Conservation (phyloP, 495 filamentous ascomycete genomes). For the Aspergillus kassunensis region DNA sequence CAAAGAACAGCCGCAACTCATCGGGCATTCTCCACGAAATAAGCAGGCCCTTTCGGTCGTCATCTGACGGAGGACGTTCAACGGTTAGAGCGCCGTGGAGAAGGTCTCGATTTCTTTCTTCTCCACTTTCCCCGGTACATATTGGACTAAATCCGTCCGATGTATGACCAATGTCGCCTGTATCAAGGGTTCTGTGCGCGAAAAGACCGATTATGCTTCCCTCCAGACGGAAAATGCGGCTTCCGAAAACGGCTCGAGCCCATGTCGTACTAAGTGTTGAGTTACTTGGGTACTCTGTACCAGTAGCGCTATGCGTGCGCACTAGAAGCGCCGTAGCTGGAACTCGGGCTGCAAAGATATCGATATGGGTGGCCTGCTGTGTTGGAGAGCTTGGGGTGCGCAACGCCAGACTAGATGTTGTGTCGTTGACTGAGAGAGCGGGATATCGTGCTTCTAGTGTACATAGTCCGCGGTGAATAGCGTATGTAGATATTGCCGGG, state of each 20-base stretch:
- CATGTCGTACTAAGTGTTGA: constrained; percentile 23
- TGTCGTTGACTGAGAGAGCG: constrained; percentile 5
- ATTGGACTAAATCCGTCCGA: neutral
- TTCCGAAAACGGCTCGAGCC: constrained; percentile 24
- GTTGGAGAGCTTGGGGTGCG: constrained; percentile 16
- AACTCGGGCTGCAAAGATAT: constrained; percentile 30
- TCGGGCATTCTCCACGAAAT: constrained; percentile 25
- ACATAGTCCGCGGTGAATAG: constrained; percentile 23
- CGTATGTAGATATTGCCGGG: constrained; percentile 18
- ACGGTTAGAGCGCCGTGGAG: constrained; percentile 22
- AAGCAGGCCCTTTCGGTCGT: constrained; percentile 20
- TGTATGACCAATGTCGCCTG: constrained; percentile 22
- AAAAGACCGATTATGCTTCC: constrained; percentile 22
- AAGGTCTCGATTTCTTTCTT: constrained; percentile 8
- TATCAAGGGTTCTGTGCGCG: constrained; percentile 1
- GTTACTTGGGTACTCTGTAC: neutral
- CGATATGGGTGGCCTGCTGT: constrained; percentile 27
- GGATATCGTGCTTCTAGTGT: constrained; percentile 32
- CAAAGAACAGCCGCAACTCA: constrained; percentile 25
- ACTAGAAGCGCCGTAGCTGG: constrained; percentile 17
- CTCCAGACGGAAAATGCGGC: constrained; percentile 20
- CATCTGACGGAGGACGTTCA: constrained; percentile 10
- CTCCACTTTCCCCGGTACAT: neutral
- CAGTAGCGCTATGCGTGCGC: neutral
- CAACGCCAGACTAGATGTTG: constrained; percentile 20